Evolutionary conservation across 768 basidiomycete genomes (phyloP).

Genomic region (Kwoniella sp.): DNA sequence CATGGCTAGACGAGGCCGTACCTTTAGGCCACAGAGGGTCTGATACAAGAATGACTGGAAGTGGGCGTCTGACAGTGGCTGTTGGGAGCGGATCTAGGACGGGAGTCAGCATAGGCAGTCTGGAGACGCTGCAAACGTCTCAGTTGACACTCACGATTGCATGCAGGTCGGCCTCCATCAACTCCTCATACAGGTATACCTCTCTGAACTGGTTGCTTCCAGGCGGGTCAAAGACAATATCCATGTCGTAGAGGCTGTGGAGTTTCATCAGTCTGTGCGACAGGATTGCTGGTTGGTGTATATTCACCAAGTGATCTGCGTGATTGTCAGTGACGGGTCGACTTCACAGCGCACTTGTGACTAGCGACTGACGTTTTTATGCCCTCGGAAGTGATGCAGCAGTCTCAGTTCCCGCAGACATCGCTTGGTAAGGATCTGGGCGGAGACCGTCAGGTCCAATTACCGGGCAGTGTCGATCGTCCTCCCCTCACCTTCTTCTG

Average conservation of each 20-base stretch:
- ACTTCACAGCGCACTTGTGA: not conserved
- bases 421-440: slow-evolving; percentile 81
- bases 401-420: slow-evolving; percentile 88
- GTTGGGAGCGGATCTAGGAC: slow-evolving; percentile 53
- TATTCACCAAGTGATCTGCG: slow-evolving; percentile 33
- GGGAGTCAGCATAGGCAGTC: slow-evolving; percentile 4
- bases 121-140: not conserved
- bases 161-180: slow-evolving; percentile 99
- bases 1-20: not conserved
- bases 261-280: not conserved
- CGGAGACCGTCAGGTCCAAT: slow-evolving; percentile 2
- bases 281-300: no score
- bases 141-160: slow-evolving; percentile 67
- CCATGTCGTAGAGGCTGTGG: slow-evolving; percentile 83
- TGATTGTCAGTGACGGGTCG: slow-evolving; percentile 1
- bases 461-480: slow-evolving; percentile 1
- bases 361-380: slow-evolving; percentile 78
- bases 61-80: slow-evolving; percentile 54
- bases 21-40: slow-evolving; percentile 90
- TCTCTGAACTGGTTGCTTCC: slow-evolving; percentile 84
- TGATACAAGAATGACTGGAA: slow-evolving; percentile 88
- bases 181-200: slow-evolving; percentile 86
- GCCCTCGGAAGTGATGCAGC: slow-evolving; percentile 94
- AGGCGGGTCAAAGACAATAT: slow-evolving; percentile 82
- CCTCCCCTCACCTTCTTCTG: slow-evolving; percentile 43